Evolutionary conservation across 176 grass and related monocot species (phyloP).

Genomic region (Stipa capillata): DNA sequence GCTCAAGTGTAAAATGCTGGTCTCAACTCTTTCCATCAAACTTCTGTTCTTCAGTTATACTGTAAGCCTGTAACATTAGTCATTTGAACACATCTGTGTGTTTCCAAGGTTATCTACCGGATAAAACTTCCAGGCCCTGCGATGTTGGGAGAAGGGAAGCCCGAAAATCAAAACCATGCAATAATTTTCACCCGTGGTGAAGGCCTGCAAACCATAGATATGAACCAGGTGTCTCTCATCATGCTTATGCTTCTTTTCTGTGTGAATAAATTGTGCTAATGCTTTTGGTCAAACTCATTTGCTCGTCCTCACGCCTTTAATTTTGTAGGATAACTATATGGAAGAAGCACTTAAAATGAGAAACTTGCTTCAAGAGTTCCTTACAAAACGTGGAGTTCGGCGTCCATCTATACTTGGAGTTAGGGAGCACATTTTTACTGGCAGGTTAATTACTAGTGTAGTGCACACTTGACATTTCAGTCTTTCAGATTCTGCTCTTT

Average conservation of each 20-base stretch:
- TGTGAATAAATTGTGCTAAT: not conserved
- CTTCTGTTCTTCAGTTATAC: not conserved
- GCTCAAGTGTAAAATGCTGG: not conserved
- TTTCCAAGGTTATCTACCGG: conserved; percentile 75
- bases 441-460: conserved; percentile 46
- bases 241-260: conserved; percentile 11
- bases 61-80: not conserved
- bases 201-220: conserved; percentile 94
- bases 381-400: conserved; percentile 54
- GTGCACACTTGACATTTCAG: conserved; percentile 9
- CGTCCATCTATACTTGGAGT: conserved; percentile 89
- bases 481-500: not conserved
- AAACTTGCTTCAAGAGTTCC: conserved; percentile 92
- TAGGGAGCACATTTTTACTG: conserved; percentile 97
- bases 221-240: conserved; percentile 77
- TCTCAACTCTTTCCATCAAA: not conserved
- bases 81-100: conserved; percentile 10
- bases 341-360: conserved; percentile 99
- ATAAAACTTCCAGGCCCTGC: conserved; percentile 94
- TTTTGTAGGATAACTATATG: conserved; percentile 89
- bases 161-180: conserved; percentile 98
- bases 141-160: conserved; percentile 89
- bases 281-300: conserved; percentile 8
- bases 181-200: conserved; percentile 95
- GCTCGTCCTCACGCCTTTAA: conserved; percentile 13